These are phyloP conservation scores for Mortierella sp. DNA, from an alignment of 371 early-diverging fungal species.

Conservation along the genomic window DNA sequence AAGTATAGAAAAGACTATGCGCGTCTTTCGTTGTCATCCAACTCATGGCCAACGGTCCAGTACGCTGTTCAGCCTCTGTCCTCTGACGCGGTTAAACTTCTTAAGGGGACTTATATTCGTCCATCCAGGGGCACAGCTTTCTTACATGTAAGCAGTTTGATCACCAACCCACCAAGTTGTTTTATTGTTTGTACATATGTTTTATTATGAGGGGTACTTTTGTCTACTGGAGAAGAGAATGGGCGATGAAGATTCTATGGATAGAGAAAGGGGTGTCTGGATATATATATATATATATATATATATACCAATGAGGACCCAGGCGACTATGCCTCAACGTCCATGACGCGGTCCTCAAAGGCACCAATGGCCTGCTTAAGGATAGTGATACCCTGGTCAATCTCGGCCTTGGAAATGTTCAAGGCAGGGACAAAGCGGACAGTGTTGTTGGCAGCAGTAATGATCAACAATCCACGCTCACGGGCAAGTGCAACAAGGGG, in stretches of 20 bases:
- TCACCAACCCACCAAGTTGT: neutral
- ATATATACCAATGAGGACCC: neutral
- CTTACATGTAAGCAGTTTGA: neutral
- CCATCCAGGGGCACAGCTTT: neutral
- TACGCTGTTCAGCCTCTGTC: no score
- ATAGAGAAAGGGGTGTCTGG: neutral
- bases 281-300: neutral
- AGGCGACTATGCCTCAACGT: constrained; percentile 31
- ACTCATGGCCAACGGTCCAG: no score
- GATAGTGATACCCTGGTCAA: constrained; percentile 74
- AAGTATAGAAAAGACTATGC: neutral
- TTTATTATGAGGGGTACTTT: neutral
- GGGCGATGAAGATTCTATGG: neutral
- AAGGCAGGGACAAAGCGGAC: constrained; percentile 94
- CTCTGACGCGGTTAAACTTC: neutral
- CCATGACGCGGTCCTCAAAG: constrained; percentile 57
- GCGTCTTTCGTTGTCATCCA: no score
- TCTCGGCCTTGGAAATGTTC: constrained; percentile 75
- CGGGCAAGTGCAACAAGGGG: constrained; percentile 82
- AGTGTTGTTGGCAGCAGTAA: constrained; percentile 91
- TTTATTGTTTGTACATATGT: neutral
- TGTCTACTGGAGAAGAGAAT: neutral
- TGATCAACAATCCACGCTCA: constrained; percentile 88
- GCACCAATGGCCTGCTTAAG: constrained; percentile 73
- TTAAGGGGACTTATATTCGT: neutral